Conservation (phyloP, 176 grass and related monocot species). For the Oryza rufipogon region DNA sequence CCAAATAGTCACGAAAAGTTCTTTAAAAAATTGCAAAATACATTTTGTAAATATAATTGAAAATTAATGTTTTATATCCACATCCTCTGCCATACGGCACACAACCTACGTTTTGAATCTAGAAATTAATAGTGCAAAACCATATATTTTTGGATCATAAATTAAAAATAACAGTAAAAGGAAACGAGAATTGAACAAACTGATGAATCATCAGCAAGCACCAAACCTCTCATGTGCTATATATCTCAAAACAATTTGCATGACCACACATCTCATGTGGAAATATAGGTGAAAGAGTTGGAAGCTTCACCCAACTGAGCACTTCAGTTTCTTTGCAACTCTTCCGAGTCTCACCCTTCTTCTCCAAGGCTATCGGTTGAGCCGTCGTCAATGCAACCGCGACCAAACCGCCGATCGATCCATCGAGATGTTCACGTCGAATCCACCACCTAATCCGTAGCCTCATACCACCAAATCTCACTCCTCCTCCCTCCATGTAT, state of each 20-base stretch:
- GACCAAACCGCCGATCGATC: conserved; percentile 35
- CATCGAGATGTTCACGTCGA: conserved; percentile 49
- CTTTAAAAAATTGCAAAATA: neutral
- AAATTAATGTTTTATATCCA: no score
- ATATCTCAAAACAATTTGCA: conserved; percentile 2
- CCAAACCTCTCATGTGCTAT: neutral
- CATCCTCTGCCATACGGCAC: no score
- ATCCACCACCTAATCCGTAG: conserved; percentile 42
- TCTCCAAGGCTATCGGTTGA: conserved; percentile 45
- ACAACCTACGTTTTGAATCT: no score
- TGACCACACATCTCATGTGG: neutral
- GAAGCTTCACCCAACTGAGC: conserved; percentile 43
- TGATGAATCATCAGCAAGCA: no score
- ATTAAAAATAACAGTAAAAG: no score
- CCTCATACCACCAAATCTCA: conserved; percentile 33
- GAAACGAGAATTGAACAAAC: no score
- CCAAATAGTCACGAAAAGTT: neutral
- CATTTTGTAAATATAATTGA: no score
- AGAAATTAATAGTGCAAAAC: no score
- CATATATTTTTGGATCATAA: no score
- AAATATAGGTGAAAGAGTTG: neutral
- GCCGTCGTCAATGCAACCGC: conserved; percentile 46
- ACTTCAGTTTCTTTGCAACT: neutral
- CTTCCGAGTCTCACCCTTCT: neutral
- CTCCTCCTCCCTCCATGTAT: conserved; percentile 35